These are phyloP conservation scores for Lactarius evosmus DNA, from an alignment of 768 basidiomycete genomes.

Conservation along the genomic window DNA sequence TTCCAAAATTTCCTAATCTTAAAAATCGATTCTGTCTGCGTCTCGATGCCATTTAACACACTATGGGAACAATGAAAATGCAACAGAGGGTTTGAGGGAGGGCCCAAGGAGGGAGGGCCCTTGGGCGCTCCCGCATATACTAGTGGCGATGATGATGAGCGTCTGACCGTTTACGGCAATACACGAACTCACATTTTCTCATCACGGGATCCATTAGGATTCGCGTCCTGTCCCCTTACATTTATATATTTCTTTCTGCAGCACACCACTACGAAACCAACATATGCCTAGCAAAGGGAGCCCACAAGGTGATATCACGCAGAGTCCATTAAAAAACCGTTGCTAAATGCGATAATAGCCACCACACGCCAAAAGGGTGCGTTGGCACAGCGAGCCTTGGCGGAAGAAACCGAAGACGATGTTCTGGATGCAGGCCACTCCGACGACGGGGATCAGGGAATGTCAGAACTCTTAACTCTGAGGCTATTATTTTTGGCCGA, in stretches of 20 bases:
- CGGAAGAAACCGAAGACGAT: conserved; percentile 5
- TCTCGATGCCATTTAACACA: too few relatives aligned
- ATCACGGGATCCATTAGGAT: background rate
- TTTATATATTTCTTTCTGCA: background rate
- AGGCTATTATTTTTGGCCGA: background rate
- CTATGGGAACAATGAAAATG: too few relatives aligned
- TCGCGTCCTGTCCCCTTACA: background rate
- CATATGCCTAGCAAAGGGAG: conserved; percentile 2
- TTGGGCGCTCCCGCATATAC: too few relatives aligned
- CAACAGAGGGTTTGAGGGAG: too few relatives aligned
- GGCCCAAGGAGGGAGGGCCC: too few relatives aligned
- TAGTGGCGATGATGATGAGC: too few relatives aligned
- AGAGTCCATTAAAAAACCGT: background rate
- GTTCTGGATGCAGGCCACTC: conserved; percentile 1
- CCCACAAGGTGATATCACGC: background rate
- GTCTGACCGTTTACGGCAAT: too few relatives aligned
- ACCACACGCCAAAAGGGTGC: background rate
- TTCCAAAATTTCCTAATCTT: too few relatives aligned
- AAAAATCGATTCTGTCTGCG: too few relatives aligned
- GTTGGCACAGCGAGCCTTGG: background rate
- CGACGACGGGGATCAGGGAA: conserved; percentile 8
- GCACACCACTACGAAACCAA: background rate
- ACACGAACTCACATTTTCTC: background rate
- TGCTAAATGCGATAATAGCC: conserved; percentile 1
- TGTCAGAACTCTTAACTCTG: conserved; percentile 7